Conservation (phyloP, 2,329 filamentous ascomycete genomes). For the Teratosphaeria nubilosa region DNA sequence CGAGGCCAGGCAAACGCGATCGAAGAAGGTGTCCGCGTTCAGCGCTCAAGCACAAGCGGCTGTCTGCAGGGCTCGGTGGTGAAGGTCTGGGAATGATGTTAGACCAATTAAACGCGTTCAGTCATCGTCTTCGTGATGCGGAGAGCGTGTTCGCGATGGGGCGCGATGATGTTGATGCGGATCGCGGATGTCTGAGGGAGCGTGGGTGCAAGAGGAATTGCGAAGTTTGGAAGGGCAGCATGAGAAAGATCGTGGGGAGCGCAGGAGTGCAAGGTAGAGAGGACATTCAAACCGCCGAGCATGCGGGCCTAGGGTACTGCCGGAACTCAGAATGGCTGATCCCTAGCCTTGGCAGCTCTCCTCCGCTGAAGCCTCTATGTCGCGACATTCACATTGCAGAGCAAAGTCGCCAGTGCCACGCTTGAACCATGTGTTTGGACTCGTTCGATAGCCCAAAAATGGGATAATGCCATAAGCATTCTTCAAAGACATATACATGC, state of each 20-base stretch:
- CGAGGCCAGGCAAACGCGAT: neutral
- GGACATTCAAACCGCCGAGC: neutral
- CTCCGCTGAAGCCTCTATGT: neutral
- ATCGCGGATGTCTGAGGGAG: neutral
- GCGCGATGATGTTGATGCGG: neutral
- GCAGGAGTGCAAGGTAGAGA: neutral
- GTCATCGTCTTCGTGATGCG: neutral
- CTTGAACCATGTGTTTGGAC: slow-evolving; percentile 11
- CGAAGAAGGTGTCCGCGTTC: neutral
- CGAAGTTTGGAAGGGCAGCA: neutral
- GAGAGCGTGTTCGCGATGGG: neutral
- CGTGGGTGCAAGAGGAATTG: neutral
- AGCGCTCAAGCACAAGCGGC: neutral
- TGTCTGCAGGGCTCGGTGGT: neutral
- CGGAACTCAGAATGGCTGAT: neutral
- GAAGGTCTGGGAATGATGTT: neutral
- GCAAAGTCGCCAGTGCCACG: neutral
- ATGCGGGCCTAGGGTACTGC: neutral
- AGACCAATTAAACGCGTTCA: neutral
- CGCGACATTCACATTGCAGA: neutral
- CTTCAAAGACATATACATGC: neutral
- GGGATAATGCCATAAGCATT: neutral
- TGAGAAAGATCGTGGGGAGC: neutral
- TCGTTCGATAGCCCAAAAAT: slow-evolving; percentile 12
- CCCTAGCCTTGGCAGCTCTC: neutral